Percentiles rank a stretch among this genome's conserved stretches.
phyloP scores from a whole-genome alignment of 2,329 filamentous ascomycete species.

The Phoma sp. region DNA sequence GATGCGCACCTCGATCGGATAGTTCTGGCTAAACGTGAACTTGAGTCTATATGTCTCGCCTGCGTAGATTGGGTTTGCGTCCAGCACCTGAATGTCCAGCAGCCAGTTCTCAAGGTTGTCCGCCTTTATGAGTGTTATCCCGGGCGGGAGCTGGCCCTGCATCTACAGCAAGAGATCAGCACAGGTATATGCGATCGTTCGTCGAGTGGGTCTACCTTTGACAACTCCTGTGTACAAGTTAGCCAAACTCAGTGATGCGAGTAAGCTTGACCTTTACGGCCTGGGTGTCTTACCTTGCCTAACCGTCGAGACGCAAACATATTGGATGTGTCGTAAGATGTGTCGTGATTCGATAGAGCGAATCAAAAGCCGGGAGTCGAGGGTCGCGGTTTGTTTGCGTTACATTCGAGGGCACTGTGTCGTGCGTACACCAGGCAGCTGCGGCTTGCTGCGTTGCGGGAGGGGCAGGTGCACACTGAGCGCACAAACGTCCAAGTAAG shows the following conservation, averaged over 20 bases:
- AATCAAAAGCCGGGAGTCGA: no score
- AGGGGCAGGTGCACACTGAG: conserved; percentile 10
- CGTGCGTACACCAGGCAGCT: conserved; percentile 2
- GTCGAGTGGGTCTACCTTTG: no score
- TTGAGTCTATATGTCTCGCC: conserved; percentile 83
- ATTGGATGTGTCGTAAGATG: conserved; percentile 3
- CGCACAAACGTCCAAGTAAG: not conserved
- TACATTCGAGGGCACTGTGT: not conserved
- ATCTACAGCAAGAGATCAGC: conserved; percentile 51
- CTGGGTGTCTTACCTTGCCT: conserved; percentile 51
- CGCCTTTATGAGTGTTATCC: conserved; percentile 80
- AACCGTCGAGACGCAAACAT: conserved; percentile 62
- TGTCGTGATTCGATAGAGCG: not conserved
- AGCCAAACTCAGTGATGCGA: not conserved
- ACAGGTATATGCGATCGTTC: not conserved
- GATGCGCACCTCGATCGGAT: conserved; percentile 75
- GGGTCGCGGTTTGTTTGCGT: not conserved
- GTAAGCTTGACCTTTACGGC: not conserved
- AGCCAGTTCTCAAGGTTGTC: conserved; percentile 90
- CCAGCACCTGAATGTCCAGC: conserved; percentile 89
- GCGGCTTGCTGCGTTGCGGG: conserved; percentile 10
- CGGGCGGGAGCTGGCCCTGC: conserved; percentile 65
- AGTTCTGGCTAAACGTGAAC: conserved; percentile 82
- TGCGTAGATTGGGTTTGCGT: conserved; percentile 86
- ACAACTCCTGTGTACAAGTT: conserved; percentile 22